These are phyloP conservation scores for Aspergillus viridinutans DNA, from an alignment of 2,329 filamentous ascomycete species.

Conservation along the genomic window DNA sequence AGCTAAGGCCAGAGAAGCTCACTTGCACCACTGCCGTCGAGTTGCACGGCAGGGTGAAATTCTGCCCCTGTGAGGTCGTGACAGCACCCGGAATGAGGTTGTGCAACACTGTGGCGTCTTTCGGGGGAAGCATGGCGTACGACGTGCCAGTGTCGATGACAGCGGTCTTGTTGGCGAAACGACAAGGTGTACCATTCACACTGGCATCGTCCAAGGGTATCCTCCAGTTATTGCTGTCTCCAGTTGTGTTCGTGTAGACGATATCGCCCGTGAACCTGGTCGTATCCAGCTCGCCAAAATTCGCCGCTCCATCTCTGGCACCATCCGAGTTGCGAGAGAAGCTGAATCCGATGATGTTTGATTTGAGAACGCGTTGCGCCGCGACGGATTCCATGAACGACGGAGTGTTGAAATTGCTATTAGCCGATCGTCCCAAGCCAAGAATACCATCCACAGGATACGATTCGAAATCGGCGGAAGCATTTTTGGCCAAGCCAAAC, in stretches of 20 bases:
- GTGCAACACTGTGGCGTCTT: slow-evolving; percentile 66
- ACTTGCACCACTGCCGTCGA: slow-evolving; percentile 59
- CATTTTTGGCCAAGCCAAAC: slow-evolving; percentile 69
- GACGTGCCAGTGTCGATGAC: slow-evolving; percentile 84
- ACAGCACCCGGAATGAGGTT: slow-evolving; percentile 59
- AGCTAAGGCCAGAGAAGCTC: slow-evolving; percentile 64
- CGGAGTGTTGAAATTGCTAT: slow-evolving; percentile 48
- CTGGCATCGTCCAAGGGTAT: slow-evolving; percentile 64
- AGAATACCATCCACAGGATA: slow-evolving; percentile 89
- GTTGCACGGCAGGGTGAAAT: slow-evolving; percentile 70
- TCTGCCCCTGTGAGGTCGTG: slow-evolving; percentile 54
- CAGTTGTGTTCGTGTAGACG: slow-evolving; percentile 57
- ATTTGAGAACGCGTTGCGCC: slow-evolving; percentile 52
- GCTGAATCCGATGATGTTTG: slow-evolving; percentile 68
- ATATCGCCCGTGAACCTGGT: slow-evolving; percentile 65
- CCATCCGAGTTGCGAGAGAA: slow-evolving; percentile 65
- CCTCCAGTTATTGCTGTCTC: slow-evolving; percentile 62
- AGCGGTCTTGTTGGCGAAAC: slow-evolving; percentile 53
- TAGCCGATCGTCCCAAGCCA: slow-evolving; percentile 64
- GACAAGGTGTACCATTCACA: slow-evolving; percentile 56
- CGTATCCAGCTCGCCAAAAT: slow-evolving; percentile 67
- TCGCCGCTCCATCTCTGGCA: slow-evolving; percentile 68
- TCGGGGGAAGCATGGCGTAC: slow-evolving; percentile 67
- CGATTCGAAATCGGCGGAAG: slow-evolving; percentile 67
- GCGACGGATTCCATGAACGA: slow-evolving; percentile 65